Conservation (phyloP, 2,329 filamentous ascomycete genomes). For the Sarocladium oryzae region DNA sequence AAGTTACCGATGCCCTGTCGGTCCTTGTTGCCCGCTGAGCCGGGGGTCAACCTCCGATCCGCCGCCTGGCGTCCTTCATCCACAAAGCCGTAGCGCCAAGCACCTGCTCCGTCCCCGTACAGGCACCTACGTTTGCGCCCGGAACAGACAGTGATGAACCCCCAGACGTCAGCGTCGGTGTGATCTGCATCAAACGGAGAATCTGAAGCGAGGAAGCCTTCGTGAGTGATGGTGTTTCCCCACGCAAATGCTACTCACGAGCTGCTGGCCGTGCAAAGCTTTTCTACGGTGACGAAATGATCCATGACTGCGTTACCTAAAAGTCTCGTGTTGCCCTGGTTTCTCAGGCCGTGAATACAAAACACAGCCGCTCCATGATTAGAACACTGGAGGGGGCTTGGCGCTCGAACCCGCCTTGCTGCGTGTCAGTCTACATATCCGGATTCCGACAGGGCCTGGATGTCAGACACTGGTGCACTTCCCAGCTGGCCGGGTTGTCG, state of each 20-base stretch:
- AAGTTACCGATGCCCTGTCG: not conserved
- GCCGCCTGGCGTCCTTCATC: not conserved
- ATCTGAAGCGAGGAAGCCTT: not conserved
- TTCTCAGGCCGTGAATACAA: not conserved
- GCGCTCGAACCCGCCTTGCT: not conserved
- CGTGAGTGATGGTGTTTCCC: not conserved
- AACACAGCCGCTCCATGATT: slow-evolving; percentile 7
- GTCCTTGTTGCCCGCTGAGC: not conserved
- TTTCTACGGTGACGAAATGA: not conserved
- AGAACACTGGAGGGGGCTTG: slow-evolving; percentile 5
- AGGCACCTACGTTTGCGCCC: slow-evolving; percentile 1
- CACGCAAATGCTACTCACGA: not conserved
- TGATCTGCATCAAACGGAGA: not conserved
- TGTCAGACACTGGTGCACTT: not conserved
- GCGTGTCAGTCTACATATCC: not conserved
- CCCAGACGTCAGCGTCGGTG: not conserved
- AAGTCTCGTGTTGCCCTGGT: not conserved
- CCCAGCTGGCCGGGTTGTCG: not conserved
- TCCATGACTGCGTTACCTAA: slow-evolving; percentile 1
- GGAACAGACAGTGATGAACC: not conserved
- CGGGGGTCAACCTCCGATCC: not conserved
- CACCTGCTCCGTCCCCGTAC: no score
- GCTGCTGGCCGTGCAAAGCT: not conserved
- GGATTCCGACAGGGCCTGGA: slow-evolving; percentile 1
- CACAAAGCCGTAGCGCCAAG: not conserved